Conservation (phyloP, 140 eudicot species). For the Flaveria floridana region DNA sequence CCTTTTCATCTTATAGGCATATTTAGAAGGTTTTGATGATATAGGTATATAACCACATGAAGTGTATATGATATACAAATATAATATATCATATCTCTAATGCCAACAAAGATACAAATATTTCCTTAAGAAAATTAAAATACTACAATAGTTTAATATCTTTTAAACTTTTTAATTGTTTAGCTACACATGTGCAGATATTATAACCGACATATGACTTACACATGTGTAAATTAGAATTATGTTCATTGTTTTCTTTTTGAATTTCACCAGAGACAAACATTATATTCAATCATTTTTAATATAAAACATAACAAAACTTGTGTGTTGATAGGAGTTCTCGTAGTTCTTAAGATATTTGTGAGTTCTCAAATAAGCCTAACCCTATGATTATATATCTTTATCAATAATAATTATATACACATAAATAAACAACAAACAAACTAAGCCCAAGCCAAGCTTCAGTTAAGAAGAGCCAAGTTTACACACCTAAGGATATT, state of each 20-base stretch:
- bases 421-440: background rate
- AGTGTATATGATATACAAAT: background rate
- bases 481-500: background rate
- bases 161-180: no score
- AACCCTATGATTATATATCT: background rate
- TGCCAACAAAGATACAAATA: constrained; percentile 2
- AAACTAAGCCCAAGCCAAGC: background rate
- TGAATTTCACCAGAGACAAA: no score
- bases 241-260: no score
- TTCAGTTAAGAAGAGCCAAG: background rate
- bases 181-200: no score
- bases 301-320: no score
- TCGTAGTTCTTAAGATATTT: no score
- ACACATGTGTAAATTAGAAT: no score
- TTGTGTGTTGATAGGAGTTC: no score
- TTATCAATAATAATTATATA: background rate
- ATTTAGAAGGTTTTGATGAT: background rate
- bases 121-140: background rate
- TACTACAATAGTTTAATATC: background rate
- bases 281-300: no score
- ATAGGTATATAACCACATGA: background rate
- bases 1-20: background rate
- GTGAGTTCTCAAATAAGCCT: no score
- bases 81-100: background rate
- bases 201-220: no score